Evolutionary conservation across 2,329 filamentous ascomycete species (phyloP), one percentile per base, ranked within the genome.

Genomic region (Nemania sp.): DNA sequence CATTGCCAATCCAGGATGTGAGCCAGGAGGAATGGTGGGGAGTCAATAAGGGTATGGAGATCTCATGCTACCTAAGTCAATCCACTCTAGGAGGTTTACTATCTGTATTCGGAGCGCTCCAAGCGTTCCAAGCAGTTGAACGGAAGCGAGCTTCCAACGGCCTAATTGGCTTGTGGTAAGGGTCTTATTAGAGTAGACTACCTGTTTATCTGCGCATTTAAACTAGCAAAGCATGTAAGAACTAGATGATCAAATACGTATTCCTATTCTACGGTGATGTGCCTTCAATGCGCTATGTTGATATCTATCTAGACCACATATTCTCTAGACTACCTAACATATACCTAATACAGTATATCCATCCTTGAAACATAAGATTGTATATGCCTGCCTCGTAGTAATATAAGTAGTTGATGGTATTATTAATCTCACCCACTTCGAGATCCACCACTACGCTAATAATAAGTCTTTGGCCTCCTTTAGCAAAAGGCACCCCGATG

Each of bases 111-210:
- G 40, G 51, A 11, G 20, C 11, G 7, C 7, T 29, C 25, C 7
- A 29, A 29, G 25, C 11, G 7, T 29, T 29, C 25, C 7, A 29
- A 29, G 25, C 25, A 29, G 25, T 29, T 29, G 25, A 29, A 29
- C 25, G 25, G 25, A 29, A 29, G 25, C 4, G 32, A 34, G 18
- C 25, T 46, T 17, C 21, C 37, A 54, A 43, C 42, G 37, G 18
- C 40, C 47, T 60, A 60, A 60, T 57, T 29, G 40, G 6, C 40
- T 35, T 18, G 20, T 13, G 15, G 10, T 53, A 9, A 60, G 52
- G 57, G 58, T 53, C 18, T 5, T 20, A 45, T 53, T 34, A 17
- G 12, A 11, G 5, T 13, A 13, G 10, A 12, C 35, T 39, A 13
- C 35, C 35, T 39, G 4, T 11, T n/a, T 39, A 11, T 39, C 10